These are phyloP conservation scores for Sclerotiophoma versabilis DNA, from an alignment of 2,329 filamentous ascomycete genomes.

Conservation along the genomic window DNA sequence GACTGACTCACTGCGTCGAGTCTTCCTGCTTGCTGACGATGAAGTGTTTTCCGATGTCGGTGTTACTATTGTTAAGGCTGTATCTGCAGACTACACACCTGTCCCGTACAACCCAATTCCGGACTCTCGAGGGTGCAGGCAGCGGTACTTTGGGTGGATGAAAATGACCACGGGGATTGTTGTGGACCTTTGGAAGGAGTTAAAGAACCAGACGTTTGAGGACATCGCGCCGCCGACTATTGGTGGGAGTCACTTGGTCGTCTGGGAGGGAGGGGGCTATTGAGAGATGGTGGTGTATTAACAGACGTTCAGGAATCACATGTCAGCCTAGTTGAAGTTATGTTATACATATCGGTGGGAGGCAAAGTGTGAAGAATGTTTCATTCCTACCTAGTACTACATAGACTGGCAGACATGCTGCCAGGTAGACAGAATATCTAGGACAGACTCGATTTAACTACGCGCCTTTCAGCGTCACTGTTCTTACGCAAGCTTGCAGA, in stretches of 20 bases:
- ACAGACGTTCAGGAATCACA: too few species aligned
- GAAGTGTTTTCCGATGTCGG: background rate
- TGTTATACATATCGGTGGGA: too few species aligned
- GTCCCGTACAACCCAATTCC: background rate
- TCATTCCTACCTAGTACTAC: too few species aligned
- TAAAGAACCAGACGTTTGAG: background rate
- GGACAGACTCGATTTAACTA: too few species aligned
- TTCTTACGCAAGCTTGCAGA: background rate
- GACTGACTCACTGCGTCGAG: background rate
- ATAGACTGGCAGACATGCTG: too few species aligned
- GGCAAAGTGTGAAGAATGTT: too few species aligned
- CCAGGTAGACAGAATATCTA: too few species aligned
- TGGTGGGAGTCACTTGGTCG: background rate
- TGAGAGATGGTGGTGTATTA: too few species aligned
- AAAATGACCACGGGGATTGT: background rate
- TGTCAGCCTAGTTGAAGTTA: too few species aligned
- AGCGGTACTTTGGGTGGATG: background rate
- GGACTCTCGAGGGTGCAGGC: background rate
- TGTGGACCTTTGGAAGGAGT: background rate
- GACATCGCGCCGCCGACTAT: background rate
- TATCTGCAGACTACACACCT: background rate
- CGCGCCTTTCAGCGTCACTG: too few species aligned
- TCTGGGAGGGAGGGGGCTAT: too few species aligned
- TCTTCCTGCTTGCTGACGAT: background rate
- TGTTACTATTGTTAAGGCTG: background rate